Percentiles rank a stretch among this genome's conserved stretches.
Evolutionary conservation across 228 moss, liverwort and hornwort genomes (phyloP).

Genomic region (Sphagnum magellanicum): DNA sequence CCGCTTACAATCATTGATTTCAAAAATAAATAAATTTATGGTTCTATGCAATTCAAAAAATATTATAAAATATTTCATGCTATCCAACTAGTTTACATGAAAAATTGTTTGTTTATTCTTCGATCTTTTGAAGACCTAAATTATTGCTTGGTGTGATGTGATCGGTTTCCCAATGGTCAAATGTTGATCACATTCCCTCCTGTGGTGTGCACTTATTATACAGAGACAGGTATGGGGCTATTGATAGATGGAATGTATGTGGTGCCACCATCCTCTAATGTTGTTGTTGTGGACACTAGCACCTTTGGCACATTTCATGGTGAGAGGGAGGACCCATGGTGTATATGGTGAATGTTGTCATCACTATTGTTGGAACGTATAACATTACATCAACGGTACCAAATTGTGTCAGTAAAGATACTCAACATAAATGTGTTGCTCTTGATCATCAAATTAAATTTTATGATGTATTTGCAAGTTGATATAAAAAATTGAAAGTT

Average conservation of each 20-base stretch:
- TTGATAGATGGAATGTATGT: constrained; percentile 26
- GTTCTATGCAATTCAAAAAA: too few relatives aligned
- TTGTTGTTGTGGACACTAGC: constrained; percentile 12
- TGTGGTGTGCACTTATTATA: constrained; percentile 19
- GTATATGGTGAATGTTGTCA: constrained; percentile 26
- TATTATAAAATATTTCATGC: too few relatives aligned
- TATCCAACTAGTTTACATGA: too few relatives aligned
- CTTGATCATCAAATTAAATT: background rate
- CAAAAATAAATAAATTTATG: too few relatives aligned
- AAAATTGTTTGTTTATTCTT: background rate
- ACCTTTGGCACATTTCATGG: constrained; percentile 31
- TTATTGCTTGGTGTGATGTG: background rate
- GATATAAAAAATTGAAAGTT: background rate
- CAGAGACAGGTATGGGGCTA: constrained; percentile 30
- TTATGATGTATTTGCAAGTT: background rate
- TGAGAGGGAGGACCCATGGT: constrained; percentile 43
- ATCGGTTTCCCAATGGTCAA: constrained; percentile 7
- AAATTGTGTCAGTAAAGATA: constrained; percentile 18
- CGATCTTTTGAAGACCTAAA: background rate
- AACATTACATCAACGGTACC: constrained; percentile 28
- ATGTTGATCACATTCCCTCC: constrained; percentile 18
- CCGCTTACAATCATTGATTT: too few relatives aligned
- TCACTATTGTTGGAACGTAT: constrained; percentile 25
- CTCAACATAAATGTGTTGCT: too few relatives aligned
- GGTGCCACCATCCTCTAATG: constrained; percentile 3